These are phyloP conservation scores for Lactarius trivialis DNA, from an alignment of 768 basidiomycete species.

Conservation along the genomic window DNA sequence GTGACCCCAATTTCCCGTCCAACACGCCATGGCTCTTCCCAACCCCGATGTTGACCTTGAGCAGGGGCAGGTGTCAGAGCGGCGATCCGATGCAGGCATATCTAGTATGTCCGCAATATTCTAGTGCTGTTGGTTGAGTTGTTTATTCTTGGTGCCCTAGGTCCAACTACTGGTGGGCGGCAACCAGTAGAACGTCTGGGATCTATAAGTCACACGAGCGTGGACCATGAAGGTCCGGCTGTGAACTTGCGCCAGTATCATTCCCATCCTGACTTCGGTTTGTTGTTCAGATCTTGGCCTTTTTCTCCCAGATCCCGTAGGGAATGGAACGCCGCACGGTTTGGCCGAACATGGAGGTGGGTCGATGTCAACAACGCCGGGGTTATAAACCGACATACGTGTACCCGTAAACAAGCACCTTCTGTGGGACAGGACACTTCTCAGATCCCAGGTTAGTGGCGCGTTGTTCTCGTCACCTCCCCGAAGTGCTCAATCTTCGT, in stretches of 20 bases:
- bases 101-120: not conserved
- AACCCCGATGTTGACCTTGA: not conserved
- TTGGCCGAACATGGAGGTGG: not conserved
- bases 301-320: not conserved
- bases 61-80: not conserved
- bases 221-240: not conserved
- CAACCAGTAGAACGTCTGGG: not conserved
- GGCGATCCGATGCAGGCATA: not conserved
- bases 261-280: not conserved
- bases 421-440: not conserved
- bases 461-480: not conserved
- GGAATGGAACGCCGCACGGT: not conserved
- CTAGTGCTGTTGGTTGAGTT: not conserved
- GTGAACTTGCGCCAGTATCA: not conserved
- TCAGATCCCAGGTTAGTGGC: not conserved
- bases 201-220: not conserved
- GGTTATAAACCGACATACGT: not conserved
- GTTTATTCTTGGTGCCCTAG: not conserved
- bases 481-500: not conserved
- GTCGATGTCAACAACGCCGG: not conserved
- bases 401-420: not conserved
- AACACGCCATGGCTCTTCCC: not conserved
- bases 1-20: not conserved
- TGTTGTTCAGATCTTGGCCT: not conserved
- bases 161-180: not conserved